Conservation (phyloP, 306 rosid genomes). For the Nissolia schottii region DNA sequence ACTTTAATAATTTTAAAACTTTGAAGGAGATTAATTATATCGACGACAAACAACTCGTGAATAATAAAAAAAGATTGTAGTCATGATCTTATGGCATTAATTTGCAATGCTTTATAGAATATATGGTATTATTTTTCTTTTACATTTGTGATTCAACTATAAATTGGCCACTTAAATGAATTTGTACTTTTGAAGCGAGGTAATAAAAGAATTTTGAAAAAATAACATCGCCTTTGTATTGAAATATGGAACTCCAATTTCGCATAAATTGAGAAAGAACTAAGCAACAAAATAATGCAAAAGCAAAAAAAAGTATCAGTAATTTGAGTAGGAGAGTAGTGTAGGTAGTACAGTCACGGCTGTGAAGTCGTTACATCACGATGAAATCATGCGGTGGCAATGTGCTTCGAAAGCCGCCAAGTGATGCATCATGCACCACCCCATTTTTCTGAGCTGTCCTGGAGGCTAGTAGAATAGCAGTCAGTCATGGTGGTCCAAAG, state of each 20-base stretch:
- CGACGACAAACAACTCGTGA: too few species aligned
- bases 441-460: constrained; percentile 61
- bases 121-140: not conserved
- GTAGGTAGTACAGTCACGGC: not conserved
- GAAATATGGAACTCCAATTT: not conserved
- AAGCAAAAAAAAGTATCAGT: not conserved
- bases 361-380: not conserved
- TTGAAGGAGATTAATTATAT: too few species aligned
- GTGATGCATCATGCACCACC: constrained; percentile 4
- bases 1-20: too few species aligned
- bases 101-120: not conserved
- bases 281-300: not conserved
- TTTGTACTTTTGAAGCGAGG: not conserved
- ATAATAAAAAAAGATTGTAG: too few species aligned
- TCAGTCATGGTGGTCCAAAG: constrained; percentile 62
- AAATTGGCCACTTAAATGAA: not conserved
- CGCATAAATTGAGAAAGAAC: not conserved
- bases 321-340: not conserved
- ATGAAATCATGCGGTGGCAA: not conserved
- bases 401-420: constrained; percentile 24
- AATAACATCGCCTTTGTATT: not conserved
- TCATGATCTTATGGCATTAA: not conserved
- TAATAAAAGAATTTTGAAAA: not conserved
- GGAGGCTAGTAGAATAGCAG: not conserved
- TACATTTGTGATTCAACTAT: not conserved